Evolutionary conservation across 2,329 filamentous ascomycete genomes (phyloP).

Genomic region (Bertia moriformis): DNA sequence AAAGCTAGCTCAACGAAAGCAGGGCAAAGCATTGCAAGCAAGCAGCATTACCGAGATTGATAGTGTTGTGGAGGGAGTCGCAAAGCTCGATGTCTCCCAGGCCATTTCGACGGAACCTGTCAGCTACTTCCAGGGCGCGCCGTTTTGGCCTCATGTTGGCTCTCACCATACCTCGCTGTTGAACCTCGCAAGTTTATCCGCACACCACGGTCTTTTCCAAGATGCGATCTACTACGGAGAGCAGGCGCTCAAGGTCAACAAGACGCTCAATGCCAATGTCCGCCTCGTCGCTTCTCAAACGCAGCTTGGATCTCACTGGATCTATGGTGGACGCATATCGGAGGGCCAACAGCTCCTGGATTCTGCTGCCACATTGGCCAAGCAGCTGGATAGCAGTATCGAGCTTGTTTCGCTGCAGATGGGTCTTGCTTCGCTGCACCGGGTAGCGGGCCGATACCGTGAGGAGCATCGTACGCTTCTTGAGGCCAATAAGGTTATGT

Average conservation of each 20-base stretch:
- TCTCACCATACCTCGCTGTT: slow-evolving; percentile 32
- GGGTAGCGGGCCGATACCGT: slow-evolving; percentile 18
- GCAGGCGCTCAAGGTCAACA: slow-evolving; percentile 38
- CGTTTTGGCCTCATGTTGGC: slow-evolving; percentile 40
- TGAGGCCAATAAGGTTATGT: background rate
- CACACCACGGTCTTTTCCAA: slow-evolving; percentile 39
- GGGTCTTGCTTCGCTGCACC: slow-evolving; percentile 20
- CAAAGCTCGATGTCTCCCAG: slow-evolving; percentile 9
- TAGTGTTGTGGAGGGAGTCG: slow-evolving; percentile 3
- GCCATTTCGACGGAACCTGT: slow-evolving; percentile 16
- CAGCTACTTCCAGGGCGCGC: slow-evolving; percentile 28
- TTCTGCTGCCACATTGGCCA: slow-evolving; percentile 14
- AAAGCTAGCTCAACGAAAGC: background rate
- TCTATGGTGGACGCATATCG: slow-evolving; percentile 25
- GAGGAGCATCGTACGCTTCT: slow-evolving; percentile 12
- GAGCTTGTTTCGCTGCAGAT: slow-evolving; percentile 21
- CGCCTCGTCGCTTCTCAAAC: slow-evolving; percentile 26
- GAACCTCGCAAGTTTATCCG: slow-evolving; percentile 36
- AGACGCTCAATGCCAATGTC: slow-evolving; percentile 27
- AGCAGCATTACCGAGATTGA: slow-evolving; percentile 3
- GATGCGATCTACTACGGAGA: slow-evolving; percentile 43
- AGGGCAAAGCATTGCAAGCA: background rate
- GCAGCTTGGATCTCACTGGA: slow-evolving; percentile 26
- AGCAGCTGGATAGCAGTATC: slow-evolving; percentile 19
- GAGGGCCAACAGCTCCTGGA: slow-evolving; percentile 27